A percentile compares a stretch with the other conserved stretches of the same genome.
phyloP scores from a whole-genome alignment of 768 basidiomycete genomes.

The Kwoniella dendrophila region DNA sequence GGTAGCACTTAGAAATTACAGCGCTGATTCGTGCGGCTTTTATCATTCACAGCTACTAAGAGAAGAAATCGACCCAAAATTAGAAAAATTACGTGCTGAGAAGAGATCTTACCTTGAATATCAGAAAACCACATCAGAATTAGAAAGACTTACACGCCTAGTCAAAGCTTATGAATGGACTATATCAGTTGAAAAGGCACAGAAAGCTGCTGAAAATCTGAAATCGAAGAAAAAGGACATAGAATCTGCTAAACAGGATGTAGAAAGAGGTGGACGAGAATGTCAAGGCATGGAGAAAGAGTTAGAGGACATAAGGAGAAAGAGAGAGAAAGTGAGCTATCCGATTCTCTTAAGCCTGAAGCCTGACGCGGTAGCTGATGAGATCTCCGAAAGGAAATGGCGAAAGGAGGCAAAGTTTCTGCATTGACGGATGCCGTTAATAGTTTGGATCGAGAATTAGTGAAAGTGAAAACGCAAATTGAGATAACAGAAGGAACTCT shows the following conservation, averaged over 20 bases:
- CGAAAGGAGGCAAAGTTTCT: constrained; percentile 89
- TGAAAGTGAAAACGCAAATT: constrained; percentile 79
- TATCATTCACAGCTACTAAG: constrained; percentile 61
- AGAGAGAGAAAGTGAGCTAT: constrained; percentile 64
- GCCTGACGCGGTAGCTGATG: constrained; percentile 4
- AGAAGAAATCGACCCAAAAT: constrained; percentile 92
- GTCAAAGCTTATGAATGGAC: constrained; percentile 89
- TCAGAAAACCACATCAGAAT: constrained; percentile 83
- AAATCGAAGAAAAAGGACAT: constrained; percentile 45
- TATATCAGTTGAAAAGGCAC: constrained; percentile 53
- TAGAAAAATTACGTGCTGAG: constrained; percentile 84
- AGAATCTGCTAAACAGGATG: constrained; percentile 43
- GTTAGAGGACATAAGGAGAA: constrained; percentile 67
- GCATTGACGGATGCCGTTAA: constrained; percentile 78
- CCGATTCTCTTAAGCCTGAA: not conserved
- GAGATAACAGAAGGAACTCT: constrained; percentile 77
- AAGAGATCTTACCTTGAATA: constrained; percentile 85
- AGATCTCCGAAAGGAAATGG: constrained; percentile 66
- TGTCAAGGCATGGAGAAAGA: constrained; percentile 66
- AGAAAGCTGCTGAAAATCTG: constrained; percentile 44
- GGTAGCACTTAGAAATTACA: too few relatives aligned
- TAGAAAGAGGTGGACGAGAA: constrained; percentile 60
- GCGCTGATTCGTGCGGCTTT: not conserved
- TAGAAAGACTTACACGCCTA: constrained; percentile 79
- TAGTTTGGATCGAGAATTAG: constrained; percentile 74